phyloP scores from a whole-genome alignment of 192 early-diverging fungal species.

The Blastocladiella britannica region DNA sequence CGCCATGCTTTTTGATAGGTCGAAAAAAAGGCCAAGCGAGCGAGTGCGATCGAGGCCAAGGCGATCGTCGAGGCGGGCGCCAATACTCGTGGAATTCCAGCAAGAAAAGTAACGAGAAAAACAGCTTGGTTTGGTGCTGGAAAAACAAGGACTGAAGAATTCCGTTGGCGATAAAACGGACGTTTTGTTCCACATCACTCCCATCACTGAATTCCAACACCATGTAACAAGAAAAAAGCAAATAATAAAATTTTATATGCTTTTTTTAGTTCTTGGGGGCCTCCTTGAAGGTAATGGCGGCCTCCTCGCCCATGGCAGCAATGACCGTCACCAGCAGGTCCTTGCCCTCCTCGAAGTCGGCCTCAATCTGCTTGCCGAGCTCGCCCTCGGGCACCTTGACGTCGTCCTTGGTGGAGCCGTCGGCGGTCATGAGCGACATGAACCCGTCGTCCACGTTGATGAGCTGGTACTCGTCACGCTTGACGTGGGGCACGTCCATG shows the following conservation, averaged over 20 bases:
- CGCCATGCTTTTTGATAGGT: no score
- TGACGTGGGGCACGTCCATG: conserved; percentile 96
- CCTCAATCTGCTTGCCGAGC: conserved; percentile 47
- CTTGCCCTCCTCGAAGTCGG: conserved; percentile 49
- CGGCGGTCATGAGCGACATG: conserved; percentile 60
- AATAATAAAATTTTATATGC: conserved; percentile 1
- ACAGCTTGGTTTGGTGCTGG: no score
- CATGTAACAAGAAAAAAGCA: conserved; percentile 1
- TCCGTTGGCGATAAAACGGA: no score
- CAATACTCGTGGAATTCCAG: no score
- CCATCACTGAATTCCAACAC: no score
- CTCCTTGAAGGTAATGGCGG: conserved; percentile 60
- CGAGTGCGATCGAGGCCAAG: no score
- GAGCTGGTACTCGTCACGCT: conserved; percentile 63
- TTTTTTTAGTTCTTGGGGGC: conserved; percentile 23
- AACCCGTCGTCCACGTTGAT: conserved; percentile 79
- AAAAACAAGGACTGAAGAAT: no score
- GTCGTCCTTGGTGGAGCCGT: conserved; percentile 81
- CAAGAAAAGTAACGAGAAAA: no score
- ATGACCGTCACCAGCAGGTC: conserved; percentile 73
- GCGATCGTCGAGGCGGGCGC: no score
- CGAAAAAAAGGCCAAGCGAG: no score
- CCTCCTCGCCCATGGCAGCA: conserved; percentile 82
- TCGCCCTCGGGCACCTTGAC: conserved; percentile 79
- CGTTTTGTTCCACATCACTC: no score